Base-by-base conservation (phyloP, 306 rosid genomes). In the Casuarina glauca region DNA sequence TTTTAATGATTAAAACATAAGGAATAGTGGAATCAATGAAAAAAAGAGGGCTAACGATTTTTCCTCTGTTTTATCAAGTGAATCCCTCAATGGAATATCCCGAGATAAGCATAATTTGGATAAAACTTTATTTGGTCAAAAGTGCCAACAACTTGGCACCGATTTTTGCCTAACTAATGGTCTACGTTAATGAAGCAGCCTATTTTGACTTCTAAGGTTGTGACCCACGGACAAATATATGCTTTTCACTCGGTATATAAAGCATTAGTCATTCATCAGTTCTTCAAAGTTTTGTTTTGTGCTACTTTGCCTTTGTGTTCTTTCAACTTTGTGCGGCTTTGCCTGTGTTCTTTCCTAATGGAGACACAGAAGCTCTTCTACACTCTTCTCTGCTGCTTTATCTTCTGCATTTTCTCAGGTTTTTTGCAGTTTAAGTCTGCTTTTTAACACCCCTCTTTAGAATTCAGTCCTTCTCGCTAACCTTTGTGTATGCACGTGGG, bases 391-490 rank as follows among this genome's bases (percentile, higher is more conserved):
- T n/a, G n/a, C 58, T 61, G 68, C 42, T 61, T 70, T 72, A 13
- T 69, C 76, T 39, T 69, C 4, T 61, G 35, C 42, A 50, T 76
- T 32, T 35, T 70, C 50, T 49, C 61, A 76, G 75, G 83, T 80
- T 73, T 35, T 9, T 10, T 1, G 5, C 45, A 2, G 15, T 26
- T 19, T 26, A 49, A 26, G 8, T 32, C 41, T 68, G 39, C 42
- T 44, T 32, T 82, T 2, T 73, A 26, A 73, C 79, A 1, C 73
- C 68, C 82, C 45, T 51, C 4, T 41, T 77, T 10, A 50, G 55
- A 32, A 52, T 26, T 54, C 69, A 46, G 54, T 6, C 7, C 42
- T 44, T 54, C 42, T 58, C n/a, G 6, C 20, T 74, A 41, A 41
- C n/a, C 17, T 32, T 1, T 16, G 36, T 38, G 6, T 10, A 38